Evolutionary conservation across 768 basidiomycete genomes (phyloP), one percentile per base, ranked within the genome.

Genomic region (Pisolithus tinctorius): DNA sequence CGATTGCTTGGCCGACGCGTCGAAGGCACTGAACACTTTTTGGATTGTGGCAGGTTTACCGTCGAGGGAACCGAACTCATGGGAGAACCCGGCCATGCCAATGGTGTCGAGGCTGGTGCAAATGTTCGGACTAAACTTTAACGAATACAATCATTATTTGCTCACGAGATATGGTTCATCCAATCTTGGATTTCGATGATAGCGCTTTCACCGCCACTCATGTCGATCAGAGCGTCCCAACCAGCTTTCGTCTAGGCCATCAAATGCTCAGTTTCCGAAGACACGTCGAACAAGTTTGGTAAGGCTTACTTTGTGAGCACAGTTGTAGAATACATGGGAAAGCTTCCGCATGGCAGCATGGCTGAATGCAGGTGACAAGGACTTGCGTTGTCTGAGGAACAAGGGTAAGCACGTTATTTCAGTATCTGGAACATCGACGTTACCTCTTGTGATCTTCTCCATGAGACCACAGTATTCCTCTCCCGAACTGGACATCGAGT

Each of bases 371-470:
- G 64, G 63, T 0, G 62, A 60, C 49, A 63, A 41, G 8, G 63
- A 51, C 53, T 60, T 64, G 48, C 64, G 64, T 51, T 63, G 63
- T 36, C 63, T 65, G 5, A 46, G 17, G 30, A 46, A 34, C 14
- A 4, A 50, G n/a, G 13, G 13, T n/a, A 34, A 46, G 14, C 14
- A 46, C 45, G 6, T 30, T 23, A 5, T 8, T 20, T 17, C 27
- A 13, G 23, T 6, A 20, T 20, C 11, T 9, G 11, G n/a, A 3
- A 46, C 20, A n/a, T 31, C n/a, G 16, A 16, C 25, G 34, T 4
- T 23, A 71, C 77, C 71, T 66, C 47, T 64, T 70, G 60, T 79
- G 77, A 37, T 47, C 63, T 25, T 78, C 76, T 11, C 73, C 75
- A 43, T 69, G 71, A 9, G 72, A 66, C 58, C 68, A 68, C 14